Evolutionary conservation across 2,329 filamentous ascomycete genomes (phyloP), one percentile per base, ranked within the genome.

Genomic region (Colletotrichum liriopes): DNA sequence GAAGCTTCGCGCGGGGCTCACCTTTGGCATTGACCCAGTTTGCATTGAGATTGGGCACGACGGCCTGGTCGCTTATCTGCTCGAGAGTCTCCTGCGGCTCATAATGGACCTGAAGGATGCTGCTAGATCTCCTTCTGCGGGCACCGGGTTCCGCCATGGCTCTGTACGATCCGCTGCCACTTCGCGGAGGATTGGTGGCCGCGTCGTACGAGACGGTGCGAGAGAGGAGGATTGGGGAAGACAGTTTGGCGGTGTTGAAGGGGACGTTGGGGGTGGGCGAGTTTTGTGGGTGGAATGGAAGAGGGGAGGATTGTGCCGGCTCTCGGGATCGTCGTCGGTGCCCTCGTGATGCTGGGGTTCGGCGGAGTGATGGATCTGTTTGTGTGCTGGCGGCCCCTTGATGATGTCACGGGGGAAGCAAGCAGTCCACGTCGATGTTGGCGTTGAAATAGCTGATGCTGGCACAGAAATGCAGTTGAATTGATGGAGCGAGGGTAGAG

Each of bases 21-120:
- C 96, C 96, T 91, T 99, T 99, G 79, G 95, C 94, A 84, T 98
- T 98, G 77, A 98, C 97, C 96, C 96, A 99, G 85, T 98, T 94
- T 77, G 96, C 95, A 84, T 99, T 99, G 80, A 98, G 86, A 80
- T 99, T 99, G 64, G 96, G 96, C 77, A 98, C 88, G 47, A 94
- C 94, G 69, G 95, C 94, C 87, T 98, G 96, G 84, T 99, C 96
- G 81, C 93, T 98, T 84, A 97, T 94, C 85, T 98, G 96, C 87
- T 99, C 96, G 80, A 98, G 91, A 68, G 96, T 97, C 88, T 99
- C 96, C 73, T 93, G 92, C 67, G 96, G 96, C 84, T 99, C 96
- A 81, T 97, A 95, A 84, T 98, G 98, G 85, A 99, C 95, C 81
- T 91, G 88, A 77, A 91, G 86, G 85, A 99, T 92, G 86, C 96